Percentiles rank a stretch among this genome's conserved stretches.
phyloP scores from a whole-genome alignment of 78 protist genomes.

The Dictyostelium citrinum region DNA sequence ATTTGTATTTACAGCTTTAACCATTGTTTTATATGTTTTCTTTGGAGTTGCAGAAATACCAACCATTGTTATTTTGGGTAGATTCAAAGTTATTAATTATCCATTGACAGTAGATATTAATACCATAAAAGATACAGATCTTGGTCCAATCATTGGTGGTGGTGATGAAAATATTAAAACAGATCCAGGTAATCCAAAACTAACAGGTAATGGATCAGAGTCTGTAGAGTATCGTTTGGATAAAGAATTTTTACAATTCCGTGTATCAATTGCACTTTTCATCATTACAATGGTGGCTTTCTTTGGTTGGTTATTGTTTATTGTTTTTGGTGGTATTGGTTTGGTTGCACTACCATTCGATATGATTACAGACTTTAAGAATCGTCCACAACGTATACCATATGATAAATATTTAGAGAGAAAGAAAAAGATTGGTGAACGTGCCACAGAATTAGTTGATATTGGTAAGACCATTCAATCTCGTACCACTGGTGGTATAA shows the following conservation, averaged over 20 bases:
- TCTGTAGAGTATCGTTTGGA: neutral
- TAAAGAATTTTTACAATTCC: slow-evolving; percentile 26
- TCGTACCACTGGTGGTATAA: slow-evolving; percentile 51
- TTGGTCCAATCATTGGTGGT: neutral
- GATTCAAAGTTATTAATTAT: neutral
- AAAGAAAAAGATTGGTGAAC: slow-evolving; percentile 55
- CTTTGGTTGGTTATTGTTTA: slow-evolving; percentile 87
- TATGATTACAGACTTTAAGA: slow-evolving; percentile 72
- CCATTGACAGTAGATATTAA: neutral
- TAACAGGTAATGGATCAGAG: neutral
- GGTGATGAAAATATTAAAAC: neutral
- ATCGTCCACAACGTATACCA: slow-evolving; percentile 84
- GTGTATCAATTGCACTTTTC: slow-evolving; percentile 79
- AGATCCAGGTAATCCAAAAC: neutral
- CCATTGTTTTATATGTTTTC: slow-evolving; percentile 14
- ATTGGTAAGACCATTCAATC: slow-evolving; percentile 63
- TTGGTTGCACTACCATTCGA: slow-evolving; percentile 90
- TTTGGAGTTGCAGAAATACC: slow-evolving; percentile 78
- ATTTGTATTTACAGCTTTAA: slow-evolving; percentile 33
- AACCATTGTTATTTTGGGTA: slow-evolving; percentile 4
- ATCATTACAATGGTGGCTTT: slow-evolving; percentile 80
- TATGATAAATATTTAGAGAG: slow-evolving; percentile 62
- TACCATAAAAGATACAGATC: neutral
- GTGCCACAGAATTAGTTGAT: slow-evolving; percentile 26
- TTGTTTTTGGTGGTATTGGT: slow-evolving; percentile 92